Base-by-base conservation (phyloP, 2,329 filamentous ascomycete species). In the Aspergillus quadrilineatus region DNA sequence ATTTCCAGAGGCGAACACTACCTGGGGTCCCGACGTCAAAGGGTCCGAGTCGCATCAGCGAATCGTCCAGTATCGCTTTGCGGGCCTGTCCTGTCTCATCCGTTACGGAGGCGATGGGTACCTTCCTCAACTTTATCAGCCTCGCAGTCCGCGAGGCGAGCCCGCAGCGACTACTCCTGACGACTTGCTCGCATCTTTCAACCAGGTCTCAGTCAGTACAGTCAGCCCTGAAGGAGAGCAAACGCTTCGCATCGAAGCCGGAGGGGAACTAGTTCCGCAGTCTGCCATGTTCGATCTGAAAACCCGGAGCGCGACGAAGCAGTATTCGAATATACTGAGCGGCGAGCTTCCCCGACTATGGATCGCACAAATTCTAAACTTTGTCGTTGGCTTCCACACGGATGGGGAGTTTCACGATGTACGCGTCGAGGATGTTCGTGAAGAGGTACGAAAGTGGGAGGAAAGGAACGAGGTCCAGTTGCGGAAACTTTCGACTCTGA, bases 1-100 rank as follows among this genome's bases (percentile, higher is more conserved):
- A 0, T 90, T 90, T 60, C 85, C 84, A 0, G 84, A 89, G 47
- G 77, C 77, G 1, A 86, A 89, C 64, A 90, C 88, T 0, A 83
- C 77, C 0, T 89, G 86, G 86, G 80, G 82, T 8, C 9, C 63
- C 0, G 77, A 77, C 0, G 80, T 85, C 0, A 77, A 75, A 45
- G 75, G 77, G 0, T 89, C 86, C 0, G 72, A 71, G 1, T 84
- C 83, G 0, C 85, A 90, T 58, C 86, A 90, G 64, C 77, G 86
- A 1, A 65, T 89, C 6, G 63, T 89, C 1, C 70, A 72, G 3
- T 89, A 89, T 59, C 58, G 72, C 0, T 83, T 90, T 61, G 84
- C 76, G 0, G 80, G 75, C 1, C 64, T 86, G 9, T 69, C 71
- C 0, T 77, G 79, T 47, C 58, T 86, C 2, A 70, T 88, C 0